phyloP scores from a whole-genome alignment of 2,329 filamentous ascomycete species.

The Lasiodiplodia citricola region DNA sequence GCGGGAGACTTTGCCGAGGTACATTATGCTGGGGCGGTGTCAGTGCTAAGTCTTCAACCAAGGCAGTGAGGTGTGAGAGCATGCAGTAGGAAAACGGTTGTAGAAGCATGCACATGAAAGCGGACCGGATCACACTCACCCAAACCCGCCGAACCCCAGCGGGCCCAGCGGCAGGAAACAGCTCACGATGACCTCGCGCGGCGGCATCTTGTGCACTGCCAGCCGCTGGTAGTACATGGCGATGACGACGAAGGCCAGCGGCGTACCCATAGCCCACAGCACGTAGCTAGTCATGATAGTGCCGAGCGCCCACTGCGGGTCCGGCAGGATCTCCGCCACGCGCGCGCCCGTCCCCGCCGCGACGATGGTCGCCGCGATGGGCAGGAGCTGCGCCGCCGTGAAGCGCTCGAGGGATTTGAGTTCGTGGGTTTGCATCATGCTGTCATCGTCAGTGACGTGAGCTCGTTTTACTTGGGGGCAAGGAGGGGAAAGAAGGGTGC shows the following conservation, averaged over 20 bases:
- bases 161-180: constrained; percentile 69
- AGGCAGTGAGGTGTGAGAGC: not conserved
- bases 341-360: constrained; percentile 66
- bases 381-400: constrained; percentile 66
- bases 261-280: constrained; percentile 67
- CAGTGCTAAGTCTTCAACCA: not conserved
- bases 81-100: not conserved
- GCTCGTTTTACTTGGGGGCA: fast-evolving
- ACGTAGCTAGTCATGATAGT: constrained; percentile 69
- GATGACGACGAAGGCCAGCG: constrained; percentile 63
- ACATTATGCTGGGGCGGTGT: constrained; percentile 35
- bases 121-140: constrained; percentile 24
- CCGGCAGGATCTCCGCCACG: constrained; percentile 62
- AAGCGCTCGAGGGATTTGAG: constrained; percentile 45
- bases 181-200: constrained; percentile 67
- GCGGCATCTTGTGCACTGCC: constrained; percentile 65
- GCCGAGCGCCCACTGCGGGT: constrained; percentile 58
- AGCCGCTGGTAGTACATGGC: constrained; percentile 71
- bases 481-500: not conserved
- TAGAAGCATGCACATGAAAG: constrained; percentile 11
- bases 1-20: constrained; percentile 50
- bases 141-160: constrained; percentile 66
- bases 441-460: not conserved
- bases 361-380: constrained; percentile 68
- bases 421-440: constrained; percentile 22